Percentiles rank a stretch among this genome's conserved stretches.
Conservation (phyloP, 2,329 filamentous ascomycete genomes). For the Aspergillus brasiliensis region DNA sequence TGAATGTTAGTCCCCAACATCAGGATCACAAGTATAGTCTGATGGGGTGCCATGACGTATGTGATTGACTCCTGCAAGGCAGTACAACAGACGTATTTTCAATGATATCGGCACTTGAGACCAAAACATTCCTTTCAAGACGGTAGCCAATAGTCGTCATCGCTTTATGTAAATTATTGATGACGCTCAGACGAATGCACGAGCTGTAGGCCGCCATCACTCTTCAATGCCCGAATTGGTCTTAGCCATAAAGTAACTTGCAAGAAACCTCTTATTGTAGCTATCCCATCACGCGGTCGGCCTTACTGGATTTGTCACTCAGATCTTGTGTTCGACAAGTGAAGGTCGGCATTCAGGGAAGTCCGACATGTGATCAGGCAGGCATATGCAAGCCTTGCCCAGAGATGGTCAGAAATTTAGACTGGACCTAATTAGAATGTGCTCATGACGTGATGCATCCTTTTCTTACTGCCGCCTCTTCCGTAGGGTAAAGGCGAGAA, state of each 20-base stretch:
- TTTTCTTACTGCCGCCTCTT: constrained; percentile 1
- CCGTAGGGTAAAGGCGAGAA: neutral
- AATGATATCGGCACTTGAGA: neutral
- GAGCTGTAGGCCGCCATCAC: neutral
- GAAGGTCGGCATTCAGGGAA: neutral
- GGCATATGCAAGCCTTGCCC: neutral
- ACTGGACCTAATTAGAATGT: constrained; percentile 4
- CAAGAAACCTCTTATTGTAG: neutral
- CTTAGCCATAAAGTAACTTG: neutral
- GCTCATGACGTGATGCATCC: neutral
- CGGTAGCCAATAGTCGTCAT: neutral
- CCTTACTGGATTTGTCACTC: neutral
- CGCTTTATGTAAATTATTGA: neutral
- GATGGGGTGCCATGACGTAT: neutral
- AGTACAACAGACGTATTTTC: neutral
- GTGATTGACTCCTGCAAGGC: neutral
- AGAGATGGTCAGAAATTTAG: neutral
- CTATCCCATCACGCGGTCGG: neutral
- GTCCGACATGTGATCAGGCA: constrained; percentile 2
- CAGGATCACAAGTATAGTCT: neutral
- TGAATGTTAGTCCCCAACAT: neutral
- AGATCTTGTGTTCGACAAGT: constrained; percentile 2
- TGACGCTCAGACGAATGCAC: neutral
- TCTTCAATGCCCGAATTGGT: neutral
- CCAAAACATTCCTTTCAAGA: no score